Evolutionary conservation across 2,329 filamentous ascomycete species (phyloP).

Genomic region (Epicoccum nigrum): DNA sequence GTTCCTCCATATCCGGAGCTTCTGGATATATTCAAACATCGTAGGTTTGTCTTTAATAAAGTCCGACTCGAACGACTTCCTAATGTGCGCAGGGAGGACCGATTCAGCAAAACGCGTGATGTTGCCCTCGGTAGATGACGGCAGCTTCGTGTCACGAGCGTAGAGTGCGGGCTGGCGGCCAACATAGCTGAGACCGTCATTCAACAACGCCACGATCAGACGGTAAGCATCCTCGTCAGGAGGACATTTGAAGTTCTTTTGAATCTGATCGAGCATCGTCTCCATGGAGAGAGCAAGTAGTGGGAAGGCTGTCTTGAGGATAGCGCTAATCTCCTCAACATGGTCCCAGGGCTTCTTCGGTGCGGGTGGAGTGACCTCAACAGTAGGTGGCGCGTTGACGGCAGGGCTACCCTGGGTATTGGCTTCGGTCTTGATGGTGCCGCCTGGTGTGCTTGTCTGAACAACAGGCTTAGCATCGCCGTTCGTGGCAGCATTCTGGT

Average conservation of each 20-base stretch:
- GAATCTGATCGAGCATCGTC: slow-evolving; percentile 98
- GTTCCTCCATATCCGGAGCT: slow-evolving; percentile 92
- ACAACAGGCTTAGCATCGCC: slow-evolving; percentile 59
- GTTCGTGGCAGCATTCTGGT: slow-evolving; percentile 41
- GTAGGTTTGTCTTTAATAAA: slow-evolving; percentile 95
- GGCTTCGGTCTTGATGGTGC: slow-evolving; percentile 48
- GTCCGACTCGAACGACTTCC: slow-evolving; percentile 95
- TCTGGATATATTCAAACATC: slow-evolving; percentile 98
- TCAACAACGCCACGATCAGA: slow-evolving; percentile 94
- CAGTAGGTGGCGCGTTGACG: slow-evolving; percentile 25
- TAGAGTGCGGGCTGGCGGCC: slow-evolving; percentile 86
- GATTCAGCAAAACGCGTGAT: slow-evolving; percentile 97
- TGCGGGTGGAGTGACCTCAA: slow-evolving; percentile 33
- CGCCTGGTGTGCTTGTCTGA: slow-evolving; percentile 50
- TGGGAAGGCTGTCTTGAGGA: slow-evolving; percentile 95
- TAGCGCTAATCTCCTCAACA: slow-evolving; percentile 92
- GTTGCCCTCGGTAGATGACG: slow-evolving; percentile 88
- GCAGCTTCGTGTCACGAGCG: slow-evolving; percentile 88
- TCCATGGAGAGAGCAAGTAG: slow-evolving; percentile 97
- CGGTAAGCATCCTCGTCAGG: slow-evolving; percentile 98
- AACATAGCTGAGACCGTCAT: slow-evolving; percentile 92
- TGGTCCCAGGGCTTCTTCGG: slow-evolving; percentile 90
- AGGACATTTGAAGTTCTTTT: slow-evolving; percentile 98
- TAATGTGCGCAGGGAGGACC: slow-evolving; percentile 90
- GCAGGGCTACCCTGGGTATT: slow-evolving; percentile 43